phyloP scores from a whole-genome alignment of 2,329 filamentous ascomycete species.

The Elsinoe ampelina region DNA sequence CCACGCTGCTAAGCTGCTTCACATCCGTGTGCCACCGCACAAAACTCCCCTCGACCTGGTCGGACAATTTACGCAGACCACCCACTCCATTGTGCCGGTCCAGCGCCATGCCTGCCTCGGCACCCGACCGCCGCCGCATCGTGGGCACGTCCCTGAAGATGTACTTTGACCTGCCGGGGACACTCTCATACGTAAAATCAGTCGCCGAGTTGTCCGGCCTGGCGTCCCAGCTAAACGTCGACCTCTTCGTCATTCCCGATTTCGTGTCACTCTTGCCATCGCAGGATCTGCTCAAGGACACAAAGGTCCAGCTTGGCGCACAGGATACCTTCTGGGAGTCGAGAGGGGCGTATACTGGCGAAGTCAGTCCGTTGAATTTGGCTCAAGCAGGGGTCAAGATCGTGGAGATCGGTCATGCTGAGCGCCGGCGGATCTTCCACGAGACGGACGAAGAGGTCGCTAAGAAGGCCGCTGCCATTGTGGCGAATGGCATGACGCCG shows the following conservation, averaged over 20 bases:
- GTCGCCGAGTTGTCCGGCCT: constrained; percentile 42
- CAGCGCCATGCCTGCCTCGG: constrained; percentile 11
- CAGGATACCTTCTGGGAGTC: constrained; percentile 67
- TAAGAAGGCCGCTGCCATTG: constrained; percentile 59
- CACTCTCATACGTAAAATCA: constrained; percentile 40
- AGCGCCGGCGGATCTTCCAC: constrained; percentile 60
- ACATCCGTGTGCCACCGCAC: too few species aligned
- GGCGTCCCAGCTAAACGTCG: constrained; percentile 45
- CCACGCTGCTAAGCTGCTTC: too few species aligned
- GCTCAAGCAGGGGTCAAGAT: constrained; percentile 59
- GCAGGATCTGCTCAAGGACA: constrained; percentile 39
- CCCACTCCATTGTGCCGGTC: neutral
- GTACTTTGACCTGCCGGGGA: constrained; percentile 64
- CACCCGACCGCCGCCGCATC: constrained; percentile 46
- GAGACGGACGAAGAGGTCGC: constrained; percentile 64
- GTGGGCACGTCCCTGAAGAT: constrained; percentile 69
- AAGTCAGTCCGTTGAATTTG: constrained; percentile 61
- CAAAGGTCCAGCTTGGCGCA: constrained; percentile 56
- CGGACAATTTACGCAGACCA: constrained; percentile 13
- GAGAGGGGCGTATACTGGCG: constrained; percentile 65
- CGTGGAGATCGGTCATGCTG: constrained; percentile 74
- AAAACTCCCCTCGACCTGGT: neutral
- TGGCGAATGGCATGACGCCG: constrained; percentile 61
- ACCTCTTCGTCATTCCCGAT: constrained; percentile 71
- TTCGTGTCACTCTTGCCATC: constrained; percentile 57